These are phyloP conservation scores for Arabis hirsuta DNA, from an alignment of 345 rosid species.

Conservation along the genomic window DNA sequence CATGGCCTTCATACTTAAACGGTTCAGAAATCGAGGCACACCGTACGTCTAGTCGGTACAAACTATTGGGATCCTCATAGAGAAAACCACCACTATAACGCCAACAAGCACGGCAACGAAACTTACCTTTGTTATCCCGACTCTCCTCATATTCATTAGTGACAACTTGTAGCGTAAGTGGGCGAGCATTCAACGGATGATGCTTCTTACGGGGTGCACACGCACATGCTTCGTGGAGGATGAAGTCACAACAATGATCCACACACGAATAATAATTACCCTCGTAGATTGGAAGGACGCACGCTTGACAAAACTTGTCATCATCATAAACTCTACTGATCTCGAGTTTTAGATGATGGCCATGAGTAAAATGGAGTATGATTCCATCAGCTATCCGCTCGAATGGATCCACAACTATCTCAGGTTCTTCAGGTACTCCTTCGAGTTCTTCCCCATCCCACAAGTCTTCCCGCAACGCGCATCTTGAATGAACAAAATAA, in stretches of 20 bases:
- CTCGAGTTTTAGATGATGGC: not conserved
- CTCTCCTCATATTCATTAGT: not conserved
- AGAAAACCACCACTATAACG: not conserved
- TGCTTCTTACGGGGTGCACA: not conserved
- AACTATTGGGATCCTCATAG: not conserved
- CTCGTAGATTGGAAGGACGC: not conserved
- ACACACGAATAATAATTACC: conserved; percentile 1
- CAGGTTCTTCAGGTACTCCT: conserved; percentile 1
- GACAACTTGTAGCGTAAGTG: conserved; percentile 1
- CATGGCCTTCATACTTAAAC: conserved; percentile 10
- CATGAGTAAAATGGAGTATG: conserved; percentile 28
- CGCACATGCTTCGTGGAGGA: not conserved
- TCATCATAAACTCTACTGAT: not conserved
- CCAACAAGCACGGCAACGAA: not conserved
- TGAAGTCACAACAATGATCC: conserved; percentile 24
- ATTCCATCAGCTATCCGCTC: not conserved
- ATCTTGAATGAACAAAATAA: conserved; percentile 34
- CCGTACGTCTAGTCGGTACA: not conserved
- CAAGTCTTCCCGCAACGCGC: not conserved
- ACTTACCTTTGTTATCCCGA: not conserved
- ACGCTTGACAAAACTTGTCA: not conserved
- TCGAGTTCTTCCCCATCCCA: conserved; percentile 28
- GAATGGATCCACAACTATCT: not conserved
- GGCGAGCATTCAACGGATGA: not conserved
- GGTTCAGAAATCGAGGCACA: conserved; percentile 16